A percentile compares a stretch with the other conserved stretches of the same genome.
These are phyloP conservation scores for Paraphaeosphaeria sporulosa DNA, from an alignment of 2,329 filamentous ascomycete species.

Conservation along the genomic window DNA sequence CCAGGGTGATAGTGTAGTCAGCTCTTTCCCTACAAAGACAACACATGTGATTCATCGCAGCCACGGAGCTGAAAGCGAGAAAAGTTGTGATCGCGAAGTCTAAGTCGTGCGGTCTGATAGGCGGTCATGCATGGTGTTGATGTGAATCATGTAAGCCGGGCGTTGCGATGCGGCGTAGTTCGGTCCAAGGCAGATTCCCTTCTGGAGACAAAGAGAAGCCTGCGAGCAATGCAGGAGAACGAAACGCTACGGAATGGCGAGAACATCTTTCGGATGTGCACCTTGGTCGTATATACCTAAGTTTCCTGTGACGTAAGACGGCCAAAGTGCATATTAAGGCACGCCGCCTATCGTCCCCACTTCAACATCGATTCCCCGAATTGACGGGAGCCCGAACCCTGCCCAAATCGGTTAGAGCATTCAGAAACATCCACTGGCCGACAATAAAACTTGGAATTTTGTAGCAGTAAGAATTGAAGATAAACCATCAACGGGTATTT, in stretches of 20 bases:
- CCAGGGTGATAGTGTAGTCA: background rate
- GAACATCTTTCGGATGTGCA: background rate
- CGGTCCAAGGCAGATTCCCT: background rate
- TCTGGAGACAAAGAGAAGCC: background rate
- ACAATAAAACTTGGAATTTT: too few species aligned
- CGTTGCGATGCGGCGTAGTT: constrained; percentile 4
- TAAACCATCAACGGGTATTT: too few species aligned
- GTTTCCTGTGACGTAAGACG: background rate
- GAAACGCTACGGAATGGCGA: background rate
- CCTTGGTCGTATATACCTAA: background rate
- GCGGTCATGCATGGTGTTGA: background rate
- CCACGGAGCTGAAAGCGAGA: background rate
- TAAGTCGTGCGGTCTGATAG: background rate
- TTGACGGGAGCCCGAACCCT: background rate
- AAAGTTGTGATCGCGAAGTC: background rate
- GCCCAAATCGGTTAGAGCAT: too few species aligned
- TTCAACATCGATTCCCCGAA: background rate
- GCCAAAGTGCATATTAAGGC: background rate
- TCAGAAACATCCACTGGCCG: too few species aligned
- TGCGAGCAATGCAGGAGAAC: background rate
- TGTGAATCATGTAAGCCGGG: constrained; percentile 7
- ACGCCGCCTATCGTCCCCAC: background rate
- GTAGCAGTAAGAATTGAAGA: too few species aligned
- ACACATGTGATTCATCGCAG: background rate
- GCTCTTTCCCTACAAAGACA: background rate